These are phyloP conservation scores for Penicillium atrosanguineum DNA, from an alignment of 495 filamentous ascomycete species.

Conservation along the genomic window DNA sequence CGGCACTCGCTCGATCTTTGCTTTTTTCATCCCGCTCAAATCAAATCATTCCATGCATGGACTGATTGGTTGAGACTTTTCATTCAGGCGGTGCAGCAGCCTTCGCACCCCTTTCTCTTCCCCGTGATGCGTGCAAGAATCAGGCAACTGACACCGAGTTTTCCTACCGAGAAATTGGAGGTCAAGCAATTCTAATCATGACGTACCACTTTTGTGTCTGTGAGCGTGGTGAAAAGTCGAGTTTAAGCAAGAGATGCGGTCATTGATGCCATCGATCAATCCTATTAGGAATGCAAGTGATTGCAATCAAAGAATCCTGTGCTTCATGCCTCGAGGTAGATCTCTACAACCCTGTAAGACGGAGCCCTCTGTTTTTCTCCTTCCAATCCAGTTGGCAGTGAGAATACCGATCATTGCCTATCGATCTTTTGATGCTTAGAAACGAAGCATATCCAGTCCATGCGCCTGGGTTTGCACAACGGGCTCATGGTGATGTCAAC, in stretches of 20 bases:
- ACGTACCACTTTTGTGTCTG: no score
- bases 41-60: neutral
- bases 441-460: conserved; percentile 19
- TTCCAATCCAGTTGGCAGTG: conserved; percentile 2
- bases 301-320: no score
- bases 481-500: conserved; percentile 12
- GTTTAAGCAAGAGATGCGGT: neutral
- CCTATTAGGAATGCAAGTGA: no score
- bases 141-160: conserved; percentile 5
- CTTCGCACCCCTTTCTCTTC: conserved; percentile 4
- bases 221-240: neutral
- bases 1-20: conserved; percentile 7
- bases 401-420: conserved; percentile 22
- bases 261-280: no score
- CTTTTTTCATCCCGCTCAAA: conserved; percentile 6
- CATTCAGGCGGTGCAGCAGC: conserved; percentile 12
- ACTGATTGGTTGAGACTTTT: conserved; percentile 9
- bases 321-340: neutral
- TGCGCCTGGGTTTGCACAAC: conserved; percentile 4
- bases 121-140: conserved; percentile 4
- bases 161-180: conserved; percentile 1
- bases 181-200: neutral
- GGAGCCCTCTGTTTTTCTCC: conserved; percentile 5
- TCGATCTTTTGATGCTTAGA: conserved; percentile 11
- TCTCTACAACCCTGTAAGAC: neutral